Evolutionary conservation across 805 yeast genomes (phyloP).

Genomic region (Candida verbasci): DNA sequence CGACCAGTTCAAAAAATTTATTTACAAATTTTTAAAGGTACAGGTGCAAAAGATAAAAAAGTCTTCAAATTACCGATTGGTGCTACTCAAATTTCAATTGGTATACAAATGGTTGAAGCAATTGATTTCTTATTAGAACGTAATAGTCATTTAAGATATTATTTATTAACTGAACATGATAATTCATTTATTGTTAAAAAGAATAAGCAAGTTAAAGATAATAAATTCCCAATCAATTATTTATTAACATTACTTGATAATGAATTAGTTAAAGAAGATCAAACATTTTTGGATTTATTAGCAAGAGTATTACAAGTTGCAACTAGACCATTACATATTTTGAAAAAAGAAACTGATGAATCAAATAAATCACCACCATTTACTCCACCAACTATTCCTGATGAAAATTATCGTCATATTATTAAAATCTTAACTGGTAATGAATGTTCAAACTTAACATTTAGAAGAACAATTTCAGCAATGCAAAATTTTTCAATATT

Average conservation of each 20-base stretch:
- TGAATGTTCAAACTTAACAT: conserved; percentile 80
- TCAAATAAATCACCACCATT: conserved; percentile 13
- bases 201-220: conserved; percentile 27
- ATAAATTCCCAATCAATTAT: conserved; percentile 69
- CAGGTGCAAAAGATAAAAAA: conserved; percentile 13
- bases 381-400: conserved; percentile 60
- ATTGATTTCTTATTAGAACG: conserved; percentile 66
- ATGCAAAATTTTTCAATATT: conserved; percentile 72
- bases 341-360: conserved; percentile 40
- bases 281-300: conserved; percentile 68
- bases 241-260: conserved; percentile 61
- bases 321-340: conserved; percentile 62
- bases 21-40: conserved; percentile 51
- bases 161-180: conserved; percentile 73
- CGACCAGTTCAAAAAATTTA: conserved; percentile 60
- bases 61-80: conserved; percentile 48
- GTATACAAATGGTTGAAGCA: conserved; percentile 73
- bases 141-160: conserved; percentile 64
- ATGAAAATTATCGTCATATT: conserved; percentile 54
- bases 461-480: conserved; percentile 75
- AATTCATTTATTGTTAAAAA: conserved; percentile 34
- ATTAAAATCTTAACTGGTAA: conserved; percentile 69
- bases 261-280: conserved; percentile 63
- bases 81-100: conserved; percentile 65
- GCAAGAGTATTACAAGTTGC: conserved; percentile 74